These are phyloP conservation scores for Fusarium siculi DNA, from an alignment of 2,329 filamentous ascomycete genomes.

Conservation along the genomic window DNA sequence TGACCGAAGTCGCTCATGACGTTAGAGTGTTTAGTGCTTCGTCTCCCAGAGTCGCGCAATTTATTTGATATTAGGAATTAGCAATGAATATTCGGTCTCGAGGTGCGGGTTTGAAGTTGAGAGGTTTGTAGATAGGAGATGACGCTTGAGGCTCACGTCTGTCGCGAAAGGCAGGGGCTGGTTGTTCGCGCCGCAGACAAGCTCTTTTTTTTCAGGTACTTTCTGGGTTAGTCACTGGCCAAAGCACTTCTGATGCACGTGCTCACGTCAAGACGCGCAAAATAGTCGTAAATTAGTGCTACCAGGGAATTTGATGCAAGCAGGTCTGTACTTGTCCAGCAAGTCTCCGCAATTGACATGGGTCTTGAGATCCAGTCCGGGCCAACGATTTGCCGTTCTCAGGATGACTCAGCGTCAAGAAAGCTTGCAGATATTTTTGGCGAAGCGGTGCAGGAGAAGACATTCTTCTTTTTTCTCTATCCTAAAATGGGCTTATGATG, in stretches of 20 bases:
- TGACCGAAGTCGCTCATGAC: constrained; percentile 76
- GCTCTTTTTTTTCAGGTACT: constrained; percentile 35
- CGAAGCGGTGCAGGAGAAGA: constrained; percentile 23
- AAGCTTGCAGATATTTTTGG: constrained; percentile 35
- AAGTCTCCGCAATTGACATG: constrained; percentile 19
- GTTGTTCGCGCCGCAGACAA: constrained; percentile 35
- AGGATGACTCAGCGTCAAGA: constrained; percentile 43
- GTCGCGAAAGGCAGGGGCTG: constrained; percentile 45
- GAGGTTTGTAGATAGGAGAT: constrained; percentile 38
- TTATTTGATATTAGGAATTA: constrained; percentile 13
- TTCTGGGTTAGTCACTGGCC: constrained; percentile 28
- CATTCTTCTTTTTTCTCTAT: constrained; percentile 45
- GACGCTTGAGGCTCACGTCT: constrained; percentile 36
- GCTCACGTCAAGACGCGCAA: background rate
- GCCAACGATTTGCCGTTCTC: constrained; percentile 38
- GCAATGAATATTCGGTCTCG: constrained; percentile 3
- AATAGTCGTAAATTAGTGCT: constrained; percentile 18
- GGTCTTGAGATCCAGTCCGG: constrained; percentile 24
- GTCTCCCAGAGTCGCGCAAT: constrained; percentile 17
- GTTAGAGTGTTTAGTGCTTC: constrained; percentile 13
- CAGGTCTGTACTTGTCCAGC: constrained; percentile 18
- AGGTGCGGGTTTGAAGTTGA: constrained; percentile 20
- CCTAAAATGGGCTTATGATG: constrained; percentile 67
- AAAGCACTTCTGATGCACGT: constrained; percentile 22
- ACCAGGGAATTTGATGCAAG: constrained; percentile 26